Evolutionary conservation across 2,329 filamentous ascomycete species (phyloP).

Genomic region (Macrophomina phaseolina): DNA sequence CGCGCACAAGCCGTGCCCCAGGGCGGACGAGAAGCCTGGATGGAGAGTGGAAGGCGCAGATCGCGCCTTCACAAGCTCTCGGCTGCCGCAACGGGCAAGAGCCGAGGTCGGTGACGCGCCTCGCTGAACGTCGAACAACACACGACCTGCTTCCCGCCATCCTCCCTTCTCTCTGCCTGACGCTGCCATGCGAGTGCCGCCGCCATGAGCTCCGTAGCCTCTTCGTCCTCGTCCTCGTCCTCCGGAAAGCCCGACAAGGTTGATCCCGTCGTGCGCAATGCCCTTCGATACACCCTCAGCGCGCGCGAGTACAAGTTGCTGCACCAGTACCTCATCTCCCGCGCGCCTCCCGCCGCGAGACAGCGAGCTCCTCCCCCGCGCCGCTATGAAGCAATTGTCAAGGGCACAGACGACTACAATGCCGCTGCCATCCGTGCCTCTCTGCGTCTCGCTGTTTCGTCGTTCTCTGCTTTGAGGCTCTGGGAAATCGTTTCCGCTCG

Average conservation of each 20-base stretch:
- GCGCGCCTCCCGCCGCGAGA: conserved; percentile 64
- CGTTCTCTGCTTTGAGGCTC: conserved; percentile 53
- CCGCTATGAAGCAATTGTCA: conserved; percentile 58
- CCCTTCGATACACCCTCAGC: conserved; percentile 82
- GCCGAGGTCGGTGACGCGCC: conserved; percentile 10
- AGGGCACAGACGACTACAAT: conserved; percentile 55
- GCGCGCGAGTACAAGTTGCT: conserved; percentile 84
- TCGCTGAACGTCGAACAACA: conserved; percentile 4
- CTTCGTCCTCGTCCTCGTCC: conserved; percentile 36
- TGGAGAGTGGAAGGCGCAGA: not conserved
- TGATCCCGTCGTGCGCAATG: conserved; percentile 81
- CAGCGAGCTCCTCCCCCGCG: conserved; percentile 58
- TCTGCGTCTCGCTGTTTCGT: conserved; percentile 51
- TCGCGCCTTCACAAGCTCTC: conserved; percentile 8
- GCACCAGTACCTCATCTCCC: conserved; percentile 81
- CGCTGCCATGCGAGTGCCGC: conserved; percentile 12
- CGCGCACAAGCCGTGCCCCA: not conserved
- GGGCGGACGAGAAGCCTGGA: not conserved
- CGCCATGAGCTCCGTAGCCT: conserved; percentile 38
- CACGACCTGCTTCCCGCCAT: not conserved
- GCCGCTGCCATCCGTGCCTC: conserved; percentile 54
- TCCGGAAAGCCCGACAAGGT: conserved; percentile 40
- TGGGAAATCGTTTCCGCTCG: conserved; percentile 50
- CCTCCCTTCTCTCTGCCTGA: not conserved
- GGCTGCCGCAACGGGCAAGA: conserved; percentile 7